Conservation (phyloP, 2,329 filamentous ascomycete species). For the Colletotrichum chrysophilum region DNA sequence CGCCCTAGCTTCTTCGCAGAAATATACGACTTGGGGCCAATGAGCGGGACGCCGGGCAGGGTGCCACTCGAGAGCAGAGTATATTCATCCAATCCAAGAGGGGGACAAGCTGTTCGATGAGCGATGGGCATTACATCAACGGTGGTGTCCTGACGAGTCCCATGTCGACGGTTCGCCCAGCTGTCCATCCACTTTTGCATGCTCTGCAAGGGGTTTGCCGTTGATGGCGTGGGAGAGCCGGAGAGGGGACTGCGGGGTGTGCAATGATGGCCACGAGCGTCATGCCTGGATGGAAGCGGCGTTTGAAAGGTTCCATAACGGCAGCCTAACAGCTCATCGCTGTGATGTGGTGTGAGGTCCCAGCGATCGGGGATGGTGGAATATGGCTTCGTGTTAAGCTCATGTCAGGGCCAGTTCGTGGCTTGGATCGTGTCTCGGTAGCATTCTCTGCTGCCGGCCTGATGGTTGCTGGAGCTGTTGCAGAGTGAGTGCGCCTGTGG, state of each 20-base stretch:
- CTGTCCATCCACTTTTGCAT: not conserved
- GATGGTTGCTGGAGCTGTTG: not conserved
- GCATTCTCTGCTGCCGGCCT: not conserved
- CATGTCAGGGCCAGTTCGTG: not conserved
- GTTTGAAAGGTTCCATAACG: not conserved
- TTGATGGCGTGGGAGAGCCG: not conserved
- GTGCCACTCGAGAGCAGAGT: not conserved
- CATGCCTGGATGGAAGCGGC: not conserved
- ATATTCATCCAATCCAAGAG: not conserved
- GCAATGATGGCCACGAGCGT: not conserved
- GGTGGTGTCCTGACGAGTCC: not conserved
- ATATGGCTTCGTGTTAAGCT: not conserved
- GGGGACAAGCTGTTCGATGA: not conserved
- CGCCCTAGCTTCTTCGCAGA: not conserved
- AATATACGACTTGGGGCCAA: not conserved
- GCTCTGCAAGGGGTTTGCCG: not conserved
- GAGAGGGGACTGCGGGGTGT: not conserved
- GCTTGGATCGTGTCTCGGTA: not conserved
- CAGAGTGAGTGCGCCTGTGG: not conserved
- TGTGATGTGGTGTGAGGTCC: not conserved
- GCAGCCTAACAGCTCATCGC: not conserved
- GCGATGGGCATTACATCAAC: conserved; percentile 1
- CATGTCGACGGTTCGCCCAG: not conserved
- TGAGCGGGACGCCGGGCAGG: not conserved
- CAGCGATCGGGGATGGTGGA: not conserved